Evolutionary conservation across 345 rosid species (phyloP).

Genomic region (Camelina laxa): DNA sequence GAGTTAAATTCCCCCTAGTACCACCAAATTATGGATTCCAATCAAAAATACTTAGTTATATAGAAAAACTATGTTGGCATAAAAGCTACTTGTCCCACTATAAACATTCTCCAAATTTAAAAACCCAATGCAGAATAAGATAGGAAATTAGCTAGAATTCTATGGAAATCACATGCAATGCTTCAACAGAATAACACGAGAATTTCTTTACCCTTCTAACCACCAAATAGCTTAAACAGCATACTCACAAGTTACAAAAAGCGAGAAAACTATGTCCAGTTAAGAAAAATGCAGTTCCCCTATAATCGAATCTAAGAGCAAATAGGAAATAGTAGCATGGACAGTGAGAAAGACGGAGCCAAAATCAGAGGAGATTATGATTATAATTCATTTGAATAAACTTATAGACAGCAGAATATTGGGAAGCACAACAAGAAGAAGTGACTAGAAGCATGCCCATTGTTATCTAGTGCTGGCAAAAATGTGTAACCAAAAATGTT

Average conservation of each 20-base stretch:
- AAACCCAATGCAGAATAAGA: neutral
- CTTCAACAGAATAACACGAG: neutral
- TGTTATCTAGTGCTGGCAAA: slow-evolving; percentile 38
- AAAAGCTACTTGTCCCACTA: neutral
- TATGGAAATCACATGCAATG: neutral
- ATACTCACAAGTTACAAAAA: slow-evolving; percentile 7
- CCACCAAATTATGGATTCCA: slow-evolving; percentile 29
- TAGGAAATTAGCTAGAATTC: neutral
- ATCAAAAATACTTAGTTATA: neutral
- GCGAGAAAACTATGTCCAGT: slow-evolving; percentile 10
- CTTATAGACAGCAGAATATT: neutral
- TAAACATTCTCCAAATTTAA: slow-evolving; percentile 2
- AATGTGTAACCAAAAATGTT: slow-evolving; percentile 45
- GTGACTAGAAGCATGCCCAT: slow-evolving; percentile 22
- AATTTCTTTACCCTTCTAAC: neutral
- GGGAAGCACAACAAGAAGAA: slow-evolving; percentile 31
- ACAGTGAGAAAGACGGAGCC: neutral
- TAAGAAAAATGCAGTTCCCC: slow-evolving; percentile 15
- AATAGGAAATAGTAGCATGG: slow-evolving; percentile 3
- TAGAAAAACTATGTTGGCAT: neutral
- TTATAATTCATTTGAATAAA: neutral
- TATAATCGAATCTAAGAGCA: slow-evolving; percentile 9
- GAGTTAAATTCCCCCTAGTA: slow-evolving; percentile 93
- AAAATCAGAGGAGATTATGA: neutral
- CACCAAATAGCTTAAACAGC: slow-evolving; percentile 12